A percentile compares a stretch with the other conserved stretches of the same genome.
Evolutionary conservation across 208 protist species (phyloP).

Genomic region (Acanthamoeba pearcei): DNA sequence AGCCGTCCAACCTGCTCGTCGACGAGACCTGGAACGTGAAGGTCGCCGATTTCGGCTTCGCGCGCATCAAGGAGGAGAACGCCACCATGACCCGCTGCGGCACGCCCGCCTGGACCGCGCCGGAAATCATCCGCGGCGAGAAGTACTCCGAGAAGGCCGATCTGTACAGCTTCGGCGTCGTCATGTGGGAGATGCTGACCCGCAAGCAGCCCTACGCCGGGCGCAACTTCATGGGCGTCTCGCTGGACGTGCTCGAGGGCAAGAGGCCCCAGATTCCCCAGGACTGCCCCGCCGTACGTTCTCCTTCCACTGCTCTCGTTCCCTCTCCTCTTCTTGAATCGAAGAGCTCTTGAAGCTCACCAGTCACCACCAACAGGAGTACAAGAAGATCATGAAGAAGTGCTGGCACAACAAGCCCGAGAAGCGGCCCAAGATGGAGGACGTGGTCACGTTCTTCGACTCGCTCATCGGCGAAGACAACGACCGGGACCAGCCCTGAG

Average conservation of each 20-base stretch:
- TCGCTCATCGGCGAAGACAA: background rate
- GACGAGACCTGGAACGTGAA: background rate
- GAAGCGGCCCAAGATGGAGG: conserved; percentile 31
- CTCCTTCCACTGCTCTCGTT: background rate
- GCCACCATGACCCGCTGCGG: background rate
- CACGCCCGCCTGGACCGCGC: background rate
- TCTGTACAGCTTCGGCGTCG: conserved; percentile 69
- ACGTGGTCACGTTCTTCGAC: background rate
- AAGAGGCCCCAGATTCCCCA: background rate
- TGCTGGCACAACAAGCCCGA: background rate
- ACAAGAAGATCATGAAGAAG: conserved; percentile 34
- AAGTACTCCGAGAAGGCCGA: conserved; percentile 81
- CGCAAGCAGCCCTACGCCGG: background rate
- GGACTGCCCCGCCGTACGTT: background rate
- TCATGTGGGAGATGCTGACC: conserved; percentile 73
- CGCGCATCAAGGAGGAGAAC: background rate
- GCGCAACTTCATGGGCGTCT: conserved; percentile 8
- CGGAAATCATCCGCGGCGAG: too few relatives aligned
- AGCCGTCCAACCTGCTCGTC: conserved; percentile 3
- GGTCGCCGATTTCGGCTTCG: background rate
- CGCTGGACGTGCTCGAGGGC: background rate
- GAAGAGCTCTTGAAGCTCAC: background rate
- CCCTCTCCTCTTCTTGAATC: background rate
- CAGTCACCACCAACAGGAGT: background rate
- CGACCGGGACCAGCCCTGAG: background rate